Base-by-base conservation (phyloP, 1,139 yeast species). In the Geotrichum macrosporum region DNA sequence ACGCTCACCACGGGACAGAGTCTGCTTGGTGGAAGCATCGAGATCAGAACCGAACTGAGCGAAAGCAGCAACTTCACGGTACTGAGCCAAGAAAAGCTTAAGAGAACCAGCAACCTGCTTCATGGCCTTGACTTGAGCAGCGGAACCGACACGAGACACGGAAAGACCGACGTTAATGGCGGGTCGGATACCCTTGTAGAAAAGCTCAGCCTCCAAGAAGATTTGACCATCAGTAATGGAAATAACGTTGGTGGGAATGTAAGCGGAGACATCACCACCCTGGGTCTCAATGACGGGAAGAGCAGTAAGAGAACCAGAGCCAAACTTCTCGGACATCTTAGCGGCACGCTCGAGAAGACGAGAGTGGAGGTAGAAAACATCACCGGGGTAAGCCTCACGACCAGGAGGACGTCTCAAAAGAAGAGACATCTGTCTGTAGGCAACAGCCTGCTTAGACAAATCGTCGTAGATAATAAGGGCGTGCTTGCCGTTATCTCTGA, bases 31-130 rank as follows among this genome's bases (percentile, higher is more conserved):
- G 54, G 97, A 87, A 67, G 99, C 97, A 76, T 94, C 99, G 75
- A 94, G 84, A 76, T 94, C 99, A 66, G 99, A 92, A 84, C 99
- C 98, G 81, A 92, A 92, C 81, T 92, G 99, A 67, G 99, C 98
- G 76, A 92, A 92, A 67, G 99, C 98, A 70, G 98, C 98, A 68
- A 92, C 98, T 83, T 92, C 99, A 87, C 99, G 92, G 86, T 92
- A 92, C 81, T 92, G 99, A 68, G 99, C 99, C 82, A 92, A 86
- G 96, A 87, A 92, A 76, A 92, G 86, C 78, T 92, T 92, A 77
- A 92, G 84, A 64, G 98, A 94, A 84, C 98, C 99, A 63, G 98
- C 98, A 75, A 94, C 98, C 82, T 92, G 97, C 79, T 92, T 92
- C 94, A 94, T 85, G 75, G 98, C 97, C 84, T 92, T 92, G 68